These are phyloP conservation scores for Akanthomyces dipterigenus DNA, from an alignment of 2,329 filamentous ascomycete species.

Conservation along the genomic window DNA sequence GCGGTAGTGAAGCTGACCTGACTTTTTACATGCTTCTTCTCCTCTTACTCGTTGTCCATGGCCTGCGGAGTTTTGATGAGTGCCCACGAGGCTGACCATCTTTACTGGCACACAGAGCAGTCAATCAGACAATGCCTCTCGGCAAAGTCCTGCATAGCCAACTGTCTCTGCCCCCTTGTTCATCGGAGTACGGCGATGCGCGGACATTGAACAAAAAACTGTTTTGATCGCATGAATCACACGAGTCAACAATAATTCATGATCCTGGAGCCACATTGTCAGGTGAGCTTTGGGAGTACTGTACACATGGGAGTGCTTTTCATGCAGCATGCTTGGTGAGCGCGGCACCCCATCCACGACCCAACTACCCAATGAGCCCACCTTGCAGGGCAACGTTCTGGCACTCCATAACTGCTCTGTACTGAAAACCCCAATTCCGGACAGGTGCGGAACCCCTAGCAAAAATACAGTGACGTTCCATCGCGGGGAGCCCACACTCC, in stretches of 20 bases:
- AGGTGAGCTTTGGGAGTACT: too few species aligned
- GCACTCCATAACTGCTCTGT: neutral
- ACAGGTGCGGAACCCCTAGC: neutral
- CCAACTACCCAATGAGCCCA: neutral
- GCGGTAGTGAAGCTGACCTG: neutral
- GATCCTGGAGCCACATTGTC: too few species aligned
- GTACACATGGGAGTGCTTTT: too few species aligned
- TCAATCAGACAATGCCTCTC: too few species aligned
- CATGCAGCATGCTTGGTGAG: too few species aligned
- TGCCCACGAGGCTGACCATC: neutral
- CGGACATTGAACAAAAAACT: too few species aligned
- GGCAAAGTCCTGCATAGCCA: too few species aligned
- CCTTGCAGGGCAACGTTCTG: neutral
- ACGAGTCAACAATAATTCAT: too few species aligned
- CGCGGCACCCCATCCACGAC: neutral
- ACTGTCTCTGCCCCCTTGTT: too few species aligned
- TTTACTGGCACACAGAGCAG: neutral
- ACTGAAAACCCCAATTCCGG: neutral
- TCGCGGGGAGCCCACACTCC: slow-evolving; percentile 8
- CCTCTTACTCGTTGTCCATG: neutral
- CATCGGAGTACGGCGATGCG: too few species aligned
- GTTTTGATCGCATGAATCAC: too few species aligned
- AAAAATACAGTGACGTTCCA: slow-evolving; percentile 10
- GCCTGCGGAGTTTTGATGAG: too few species aligned
- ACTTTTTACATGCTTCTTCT: neutral